Percentiles rank a stretch among this genome's conserved stretches.
Evolutionary conservation across 2,329 filamentous ascomycete species (phyloP).

Genomic region (Epichloe sylvatica): DNA sequence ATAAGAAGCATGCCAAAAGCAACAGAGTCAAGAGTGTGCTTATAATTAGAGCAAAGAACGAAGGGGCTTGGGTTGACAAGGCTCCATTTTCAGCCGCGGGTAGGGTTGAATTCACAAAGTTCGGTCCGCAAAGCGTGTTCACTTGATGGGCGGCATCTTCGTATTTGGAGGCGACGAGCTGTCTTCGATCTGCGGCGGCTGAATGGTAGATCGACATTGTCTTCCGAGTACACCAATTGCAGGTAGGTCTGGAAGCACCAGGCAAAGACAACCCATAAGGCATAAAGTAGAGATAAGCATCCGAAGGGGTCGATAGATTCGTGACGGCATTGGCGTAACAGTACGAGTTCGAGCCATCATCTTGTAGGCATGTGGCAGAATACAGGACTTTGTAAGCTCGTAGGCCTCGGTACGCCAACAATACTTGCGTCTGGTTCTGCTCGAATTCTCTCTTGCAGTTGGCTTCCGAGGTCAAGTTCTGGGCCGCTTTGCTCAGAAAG

Average conservation of each 20-base stretch:
- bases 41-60: slow-evolving; percentile 3
- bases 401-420: slow-evolving; percentile 63
- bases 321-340: slow-evolving; percentile 75
- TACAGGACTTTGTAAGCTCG: slow-evolving; percentile 66
- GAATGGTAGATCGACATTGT: slow-evolving; percentile 72
- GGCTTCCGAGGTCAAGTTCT: slow-evolving; percentile 43
- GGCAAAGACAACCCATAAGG: slow-evolving; percentile 64
- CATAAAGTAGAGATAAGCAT: slow-evolving; percentile 74
- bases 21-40: slow-evolving; percentile 8
- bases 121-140: slow-evolving; percentile 48
- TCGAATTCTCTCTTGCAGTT: slow-evolving; percentile 63
- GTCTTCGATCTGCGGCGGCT: slow-evolving; percentile 49
- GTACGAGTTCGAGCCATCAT: slow-evolving; percentile 52
- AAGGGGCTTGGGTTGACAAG: slow-evolving; percentile 7
- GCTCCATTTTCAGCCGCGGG: slow-evolving; percentile 20
- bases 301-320: slow-evolving; percentile 54
- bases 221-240: slow-evolving; percentile 59
- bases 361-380: slow-evolving; percentile 63
- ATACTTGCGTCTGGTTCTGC: slow-evolving; percentile 52
- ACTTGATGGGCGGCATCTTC: slow-evolving; percentile 56
- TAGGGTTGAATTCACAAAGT: slow-evolving; percentile 44
- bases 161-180: slow-evolving; percentile 58
- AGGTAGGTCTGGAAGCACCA: slow-evolving; percentile 52
- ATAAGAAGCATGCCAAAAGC: slow-evolving; percentile 11
- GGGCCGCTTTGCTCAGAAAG: slow-evolving; percentile 51